phyloP scores from a whole-genome alignment of 768 basidiomycete genomes.

The Leucocoprinus leucothites region DNA sequence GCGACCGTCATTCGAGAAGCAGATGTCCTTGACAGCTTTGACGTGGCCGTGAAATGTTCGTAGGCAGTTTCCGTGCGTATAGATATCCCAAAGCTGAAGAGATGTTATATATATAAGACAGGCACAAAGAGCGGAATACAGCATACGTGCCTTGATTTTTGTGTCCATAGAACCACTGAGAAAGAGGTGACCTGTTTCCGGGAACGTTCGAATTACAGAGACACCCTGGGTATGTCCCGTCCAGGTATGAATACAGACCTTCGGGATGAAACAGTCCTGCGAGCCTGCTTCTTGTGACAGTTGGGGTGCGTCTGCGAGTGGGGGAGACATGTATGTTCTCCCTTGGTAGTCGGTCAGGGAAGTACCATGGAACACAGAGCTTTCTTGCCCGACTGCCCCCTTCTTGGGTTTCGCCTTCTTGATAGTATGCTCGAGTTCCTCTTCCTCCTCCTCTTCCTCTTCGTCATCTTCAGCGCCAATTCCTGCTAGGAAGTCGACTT shows the following conservation, averaged over 20 bases:
- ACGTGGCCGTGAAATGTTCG: conserved; percentile 97
- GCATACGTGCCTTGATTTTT: conserved; percentile 78
- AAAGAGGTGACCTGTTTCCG: conserved; percentile 87
- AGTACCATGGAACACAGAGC: conserved; percentile 96
- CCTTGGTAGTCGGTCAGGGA: conserved; percentile 97
- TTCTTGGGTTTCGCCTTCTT: conserved; percentile 81
- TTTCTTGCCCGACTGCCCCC: conserved; percentile 82
- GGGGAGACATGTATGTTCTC: conserved; percentile 96
- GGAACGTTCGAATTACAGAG: conserved; percentile 90
- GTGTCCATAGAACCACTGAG: conserved; percentile 98
- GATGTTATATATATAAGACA: conserved; percentile 11
- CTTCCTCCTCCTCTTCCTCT: conserved; percentile 62
- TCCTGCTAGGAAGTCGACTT: conserved; percentile 58
- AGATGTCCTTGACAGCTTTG: conserved; percentile 94
- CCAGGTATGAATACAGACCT: conserved; percentile 95
- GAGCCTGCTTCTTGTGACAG: conserved; percentile 76
- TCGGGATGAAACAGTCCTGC: conserved; percentile 92
- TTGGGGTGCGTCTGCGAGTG: conserved; percentile 82
- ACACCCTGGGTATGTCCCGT: conserved; percentile 97
- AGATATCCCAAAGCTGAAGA: conserved; percentile 91
- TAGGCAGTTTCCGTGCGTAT: conserved; percentile 93
- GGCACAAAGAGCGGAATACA: neutral
- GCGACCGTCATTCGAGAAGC: conserved; percentile 91
- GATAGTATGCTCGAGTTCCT: conserved; percentile 52
- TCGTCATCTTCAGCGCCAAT: conserved; percentile 58